Evolutionary conservation across 2,329 filamentous ascomycete species (phyloP), one percentile per base, ranked within the genome.

Genomic region (Aspergillus pseudoviridinutans): DNA sequence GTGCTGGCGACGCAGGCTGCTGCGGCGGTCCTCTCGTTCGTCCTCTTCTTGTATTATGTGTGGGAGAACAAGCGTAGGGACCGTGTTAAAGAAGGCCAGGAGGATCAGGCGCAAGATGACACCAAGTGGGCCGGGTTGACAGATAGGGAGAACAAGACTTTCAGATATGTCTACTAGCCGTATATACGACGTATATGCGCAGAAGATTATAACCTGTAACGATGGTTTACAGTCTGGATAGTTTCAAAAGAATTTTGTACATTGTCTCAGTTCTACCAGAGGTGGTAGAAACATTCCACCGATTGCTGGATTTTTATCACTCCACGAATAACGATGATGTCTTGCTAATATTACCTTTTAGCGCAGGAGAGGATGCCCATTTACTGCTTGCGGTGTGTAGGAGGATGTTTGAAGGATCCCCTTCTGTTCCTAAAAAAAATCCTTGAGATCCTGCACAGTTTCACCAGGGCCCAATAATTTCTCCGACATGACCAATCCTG

Each of bases 1-100:
- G 75, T 79, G 51, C 66, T 76, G 46, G 73, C 71, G 1, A 75
- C 71, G 3, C 69, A 76, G 53, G 66, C 70, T 4, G 64, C 65
- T 1, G 69, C 65, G 0, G 72, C 69, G 2, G 51, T 69, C 4
- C 25, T 73, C 12, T 65, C 72, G 0, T 57, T 70, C 4, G 61
- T 66, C 1, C 63, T 75, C 28, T 69, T 67, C 17, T 20, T 54
- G 9, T 68, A 71, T 47, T 72, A 74, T 58, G 41, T 49, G 17
- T 69, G 63, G 66, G 68, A 70, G 49, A 76, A 76, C 47, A 61
- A 64, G 38, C 65, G 61, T 10, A 63, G 71, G 6, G 67, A 68
- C 46, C 53, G 58, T 35, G 38, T 29, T 10, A 55, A 28, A 41
- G 22, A 17, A 54, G 9, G 22, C 22, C 17, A 24, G 10, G 61